phyloP scores from a whole-genome alignment of 352 stramenopile genomes.

The Blastocystis sp. region DNA sequence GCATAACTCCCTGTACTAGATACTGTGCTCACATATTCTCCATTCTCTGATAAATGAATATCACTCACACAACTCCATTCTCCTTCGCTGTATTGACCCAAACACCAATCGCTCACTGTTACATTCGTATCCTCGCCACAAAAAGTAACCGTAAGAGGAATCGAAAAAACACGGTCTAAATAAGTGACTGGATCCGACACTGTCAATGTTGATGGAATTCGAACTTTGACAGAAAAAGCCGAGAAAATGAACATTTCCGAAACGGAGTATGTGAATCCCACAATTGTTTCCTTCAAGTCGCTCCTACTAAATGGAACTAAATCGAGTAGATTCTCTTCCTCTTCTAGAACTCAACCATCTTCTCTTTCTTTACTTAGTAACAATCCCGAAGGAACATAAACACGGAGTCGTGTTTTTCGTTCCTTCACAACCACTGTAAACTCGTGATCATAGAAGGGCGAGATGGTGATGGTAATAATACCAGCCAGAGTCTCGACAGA shows the following conservation, averaged over 20 bases:
- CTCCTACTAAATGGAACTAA: background rate
- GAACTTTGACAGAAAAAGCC: background rate
- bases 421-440: conserved; percentile 7
- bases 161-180: background rate
- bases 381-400: conserved; percentile 11
- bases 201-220: background rate
- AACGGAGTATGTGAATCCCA: background rate
- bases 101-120: background rate
- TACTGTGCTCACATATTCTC: background rate
- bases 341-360: background rate
- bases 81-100: background rate
- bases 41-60: background rate
- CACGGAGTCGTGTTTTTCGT: background rate
- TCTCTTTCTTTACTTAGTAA: background rate
- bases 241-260: conserved; percentile 36
- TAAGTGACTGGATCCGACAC: background rate
- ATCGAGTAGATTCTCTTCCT: background rate
- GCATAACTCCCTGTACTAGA: background rate
- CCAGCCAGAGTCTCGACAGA: background rate
- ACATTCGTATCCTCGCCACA: background rate
- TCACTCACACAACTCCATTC: background rate
- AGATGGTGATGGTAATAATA: background rate
- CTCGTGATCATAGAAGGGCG: conserved; percentile 18
- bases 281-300: background rate
- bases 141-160: conserved; percentile 36